Percentiles rank a stretch among this genome's conserved stretches.
phyloP scores from a whole-genome alignment of 768 basidiomycete species.

The Termitomyces sp. region DNA sequence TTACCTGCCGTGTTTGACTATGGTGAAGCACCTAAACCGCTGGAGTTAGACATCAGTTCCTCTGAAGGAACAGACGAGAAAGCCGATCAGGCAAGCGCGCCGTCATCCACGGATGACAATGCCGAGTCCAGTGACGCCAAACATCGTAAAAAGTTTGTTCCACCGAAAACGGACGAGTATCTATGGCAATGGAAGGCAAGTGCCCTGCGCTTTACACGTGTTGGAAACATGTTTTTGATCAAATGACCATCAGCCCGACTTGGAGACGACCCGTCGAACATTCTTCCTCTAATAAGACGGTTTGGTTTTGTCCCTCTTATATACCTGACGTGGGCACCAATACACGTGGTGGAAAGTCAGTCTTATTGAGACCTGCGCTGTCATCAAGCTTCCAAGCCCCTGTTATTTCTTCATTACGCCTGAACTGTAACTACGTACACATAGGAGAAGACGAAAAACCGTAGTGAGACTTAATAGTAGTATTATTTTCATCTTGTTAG shows the following conservation, averaged over 20 bases:
- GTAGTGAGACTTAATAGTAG: not conserved
- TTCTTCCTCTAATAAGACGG: slow-evolving; percentile 66
- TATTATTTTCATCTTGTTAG: not conserved
- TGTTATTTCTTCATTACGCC: not conserved
- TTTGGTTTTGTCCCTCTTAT: not conserved
- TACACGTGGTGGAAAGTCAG: not conserved
- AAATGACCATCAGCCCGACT: slow-evolving; percentile 60
- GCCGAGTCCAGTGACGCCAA: slow-evolving; percentile 15
- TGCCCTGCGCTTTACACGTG: slow-evolving; percentile 4
- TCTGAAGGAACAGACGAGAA: slow-evolving; percentile 25
- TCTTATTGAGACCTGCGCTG: not conserved
- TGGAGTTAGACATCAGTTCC: slow-evolving; percentile 46
- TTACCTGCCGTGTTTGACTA: slow-evolving; percentile 74
- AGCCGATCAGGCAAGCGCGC: slow-evolving; percentile 17
- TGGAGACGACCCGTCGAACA: slow-evolving; percentile 85
- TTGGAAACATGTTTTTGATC: slow-evolving; percentile 2
- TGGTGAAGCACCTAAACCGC: slow-evolving; percentile 52
- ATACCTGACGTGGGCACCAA: not conserved
- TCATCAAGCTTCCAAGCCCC: not conserved
- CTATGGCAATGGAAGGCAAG: slow-evolving; percentile 90
- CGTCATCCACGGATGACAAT: slow-evolving; percentile 12
- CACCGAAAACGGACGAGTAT: slow-evolving; percentile 70
- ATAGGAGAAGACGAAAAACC: not conserved
- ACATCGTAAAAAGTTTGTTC: slow-evolving; percentile 30
- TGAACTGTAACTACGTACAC: not conserved